Base-by-base conservation (phyloP, 2,329 filamentous ascomycete genomes). In the Alternaria ethzedia region DNA sequence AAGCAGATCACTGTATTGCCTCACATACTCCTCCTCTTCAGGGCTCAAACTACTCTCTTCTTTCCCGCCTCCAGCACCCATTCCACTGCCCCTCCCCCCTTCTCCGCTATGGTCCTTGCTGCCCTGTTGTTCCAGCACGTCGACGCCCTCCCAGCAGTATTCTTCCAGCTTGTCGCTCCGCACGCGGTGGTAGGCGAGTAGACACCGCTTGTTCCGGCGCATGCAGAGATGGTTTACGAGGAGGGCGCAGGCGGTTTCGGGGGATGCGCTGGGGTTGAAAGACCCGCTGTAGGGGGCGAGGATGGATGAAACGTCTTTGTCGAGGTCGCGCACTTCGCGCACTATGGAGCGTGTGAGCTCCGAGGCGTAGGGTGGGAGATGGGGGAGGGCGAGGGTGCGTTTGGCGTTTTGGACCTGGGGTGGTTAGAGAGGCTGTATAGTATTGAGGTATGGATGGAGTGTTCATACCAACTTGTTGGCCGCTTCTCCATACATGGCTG, bases 11-110 rank as follows among this genome's bases (percentile, higher is more conserved):
- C 91, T 90, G 77, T 97, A 99, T 75, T 94, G 91, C 64, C 95
- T 87, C 61, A 97, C 92, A 76, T 97, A 99, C 73, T 98, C 96
- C 79, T 97, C 94, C 79, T 99, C 96, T 78, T 98, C 95, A 0
- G 96, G 94, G 73, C 94, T 97, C 63, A 98, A 83, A 74, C 92
- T 95, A 83, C 90, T 95, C 63, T 89, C 79, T 44, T 78, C 89
- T 25, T 81, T 83, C 60, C 82, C 81, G 4, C 81, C 78, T 15
- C 70, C 73, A 3, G 74, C 77, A 26, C 81, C 83, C 58, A 88
- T 85, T 10, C 71, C 70, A 21, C 81, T 83, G 61, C 81, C 78
- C 49, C 70, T 72, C 9, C 73, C 78, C 44, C 75, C 70, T 15
- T 75, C 74, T 6, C 65, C 71, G n/a, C 64, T 65, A 20, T 57